Percentiles rank a stretch among this genome's conserved stretches.
phyloP scores from a whole-genome alignment of 805 yeast species.

The Ogataea nitratoaversa region DNA sequence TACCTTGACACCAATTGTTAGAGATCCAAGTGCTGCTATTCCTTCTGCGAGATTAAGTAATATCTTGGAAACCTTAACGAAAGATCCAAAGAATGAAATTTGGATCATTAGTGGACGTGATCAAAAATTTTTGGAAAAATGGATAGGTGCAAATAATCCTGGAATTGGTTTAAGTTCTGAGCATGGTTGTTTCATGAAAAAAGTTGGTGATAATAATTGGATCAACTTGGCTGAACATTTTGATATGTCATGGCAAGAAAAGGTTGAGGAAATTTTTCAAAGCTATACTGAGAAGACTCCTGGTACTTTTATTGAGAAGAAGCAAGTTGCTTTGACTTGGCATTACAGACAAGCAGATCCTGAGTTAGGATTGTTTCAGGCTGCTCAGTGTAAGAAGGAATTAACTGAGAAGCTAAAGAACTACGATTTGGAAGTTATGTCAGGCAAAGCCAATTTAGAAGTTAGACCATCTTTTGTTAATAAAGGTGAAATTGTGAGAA shows the following conservation, averaged over 20 bases:
- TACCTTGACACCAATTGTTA: constrained; percentile 92
- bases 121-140: constrained; percentile 78
- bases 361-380: constrained; percentile 84
- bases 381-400: constrained; percentile 64
- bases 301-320: constrained; percentile 80
- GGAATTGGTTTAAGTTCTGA: constrained; percentile 87
- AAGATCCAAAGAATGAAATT: constrained; percentile 77
- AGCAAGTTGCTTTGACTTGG: constrained; percentile 96
- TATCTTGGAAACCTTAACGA: constrained; percentile 54
- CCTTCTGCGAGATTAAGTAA: constrained; percentile 72
- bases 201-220: constrained; percentile 66
- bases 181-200: constrained; percentile 93
- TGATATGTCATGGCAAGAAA: constrained; percentile 94
- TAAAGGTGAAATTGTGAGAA: constrained; percentile 92
- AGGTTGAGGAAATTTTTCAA: constrained; percentile 68
- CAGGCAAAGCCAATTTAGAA: constrained; percentile 95
- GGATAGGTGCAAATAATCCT: constrained; percentile 68
- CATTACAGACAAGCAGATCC: constrained; percentile 96
- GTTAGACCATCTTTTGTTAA: constrained; percentile 94
- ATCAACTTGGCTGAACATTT: constrained; percentile 72
- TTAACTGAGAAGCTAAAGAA: constrained; percentile 53
- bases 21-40: constrained; percentile 97
- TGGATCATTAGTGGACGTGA: constrained; percentile 98
- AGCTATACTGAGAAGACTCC: constrained; percentile 85
- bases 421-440: constrained; percentile 90